Percentiles rank a stretch among this genome's conserved stretches.
Evolutionary conservation across 495 filamentous ascomycete genomes (phyloP).

Genomic region (Pyrenula massariospora): DNA sequence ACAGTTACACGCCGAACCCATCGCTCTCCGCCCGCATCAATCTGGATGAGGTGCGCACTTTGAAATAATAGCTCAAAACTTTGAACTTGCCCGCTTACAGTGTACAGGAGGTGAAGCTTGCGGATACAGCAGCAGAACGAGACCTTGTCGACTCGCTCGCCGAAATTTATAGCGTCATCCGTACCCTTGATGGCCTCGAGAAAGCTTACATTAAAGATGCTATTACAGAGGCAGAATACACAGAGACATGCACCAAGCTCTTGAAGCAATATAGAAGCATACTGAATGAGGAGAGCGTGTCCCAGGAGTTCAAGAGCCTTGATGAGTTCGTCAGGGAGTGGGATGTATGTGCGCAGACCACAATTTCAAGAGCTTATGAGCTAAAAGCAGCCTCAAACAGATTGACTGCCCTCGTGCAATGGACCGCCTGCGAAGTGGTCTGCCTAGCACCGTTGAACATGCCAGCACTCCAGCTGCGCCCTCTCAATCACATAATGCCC

Average conservation of each 20-base stretch:
- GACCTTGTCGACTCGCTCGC: slow-evolving; percentile 93
- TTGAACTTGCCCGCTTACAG: slow-evolving; percentile 1
- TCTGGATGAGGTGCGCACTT: slow-evolving; percentile 63
- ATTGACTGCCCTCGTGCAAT: slow-evolving; percentile 92
- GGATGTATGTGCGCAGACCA: slow-evolving; percentile 70
- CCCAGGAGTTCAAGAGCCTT: slow-evolving; percentile 69
- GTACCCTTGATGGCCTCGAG: slow-evolving; percentile 89
- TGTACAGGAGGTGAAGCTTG: slow-evolving; percentile 78
- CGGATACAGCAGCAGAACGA: slow-evolving; percentile 71
- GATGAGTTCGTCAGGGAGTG: slow-evolving; percentile 90
- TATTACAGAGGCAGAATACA: slow-evolving; percentile 82
- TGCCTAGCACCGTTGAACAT: slow-evolving; percentile 54
- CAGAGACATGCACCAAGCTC: slow-evolving; percentile 83
- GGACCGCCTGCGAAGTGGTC: slow-evolving; percentile 79
- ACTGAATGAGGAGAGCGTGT: slow-evolving; percentile 74
- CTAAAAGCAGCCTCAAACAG: too few species aligned
- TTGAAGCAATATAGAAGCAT: slow-evolving; percentile 96
- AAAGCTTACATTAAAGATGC: slow-evolving; percentile 96
- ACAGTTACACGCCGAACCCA: slow-evolving; percentile 77
- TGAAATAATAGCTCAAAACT: background rate
- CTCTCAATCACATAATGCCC: slow-evolving; percentile 27
- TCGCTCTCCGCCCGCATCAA: slow-evolving; percentile 77
- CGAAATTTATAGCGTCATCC: slow-evolving; percentile 94
- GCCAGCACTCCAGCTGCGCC: slow-evolving; percentile 17
- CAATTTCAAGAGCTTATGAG: too few species aligned